These are phyloP conservation scores for Kandelia obovata DNA, from an alignment of 345 rosid species.

Conservation along the genomic window DNA sequence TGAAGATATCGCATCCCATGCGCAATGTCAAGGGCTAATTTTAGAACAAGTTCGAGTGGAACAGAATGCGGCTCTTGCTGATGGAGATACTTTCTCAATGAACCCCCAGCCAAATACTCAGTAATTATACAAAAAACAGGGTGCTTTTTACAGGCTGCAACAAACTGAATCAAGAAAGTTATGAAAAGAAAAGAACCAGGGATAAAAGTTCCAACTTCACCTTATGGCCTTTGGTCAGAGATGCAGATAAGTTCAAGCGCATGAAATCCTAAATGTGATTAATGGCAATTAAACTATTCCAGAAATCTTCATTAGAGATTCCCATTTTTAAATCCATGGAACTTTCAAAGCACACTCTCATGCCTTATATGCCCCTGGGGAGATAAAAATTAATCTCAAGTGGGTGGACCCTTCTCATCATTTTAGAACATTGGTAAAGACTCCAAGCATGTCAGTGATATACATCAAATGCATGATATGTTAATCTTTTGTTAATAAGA, in stretches of 20 bases:
- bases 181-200: constrained; percentile 9
- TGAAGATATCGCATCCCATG: constrained; percentile 75
- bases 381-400: too few relatives aligned
- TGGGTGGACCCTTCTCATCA: too few relatives aligned
- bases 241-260: not conserved
- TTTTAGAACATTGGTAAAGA: too few relatives aligned
- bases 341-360: too few relatives aligned
- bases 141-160: constrained; percentile 35
- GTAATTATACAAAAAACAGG: constrained; percentile 38
- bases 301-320: too few relatives aligned
- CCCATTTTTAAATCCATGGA: too few relatives aligned
- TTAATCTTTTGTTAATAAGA: not conserved
- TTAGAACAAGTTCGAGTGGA: constrained; percentile 55
- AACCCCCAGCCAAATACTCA: constrained; percentile 31
- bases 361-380: too few relatives aligned
- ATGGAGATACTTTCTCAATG: constrained; percentile 59
- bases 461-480: too few relatives aligned
- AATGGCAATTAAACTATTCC: not conserved
- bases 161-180: constrained; percentile 31
- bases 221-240: not conserved
- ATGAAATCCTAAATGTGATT: not conserved
- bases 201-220: too few relatives aligned
- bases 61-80: constrained; percentile 69
- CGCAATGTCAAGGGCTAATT: constrained; percentile 66
- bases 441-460: too few relatives aligned